Evolutionary conservation across 306 rosid species (phyloP).

Genomic region (Pterocarpus macrocarpus): DNA sequence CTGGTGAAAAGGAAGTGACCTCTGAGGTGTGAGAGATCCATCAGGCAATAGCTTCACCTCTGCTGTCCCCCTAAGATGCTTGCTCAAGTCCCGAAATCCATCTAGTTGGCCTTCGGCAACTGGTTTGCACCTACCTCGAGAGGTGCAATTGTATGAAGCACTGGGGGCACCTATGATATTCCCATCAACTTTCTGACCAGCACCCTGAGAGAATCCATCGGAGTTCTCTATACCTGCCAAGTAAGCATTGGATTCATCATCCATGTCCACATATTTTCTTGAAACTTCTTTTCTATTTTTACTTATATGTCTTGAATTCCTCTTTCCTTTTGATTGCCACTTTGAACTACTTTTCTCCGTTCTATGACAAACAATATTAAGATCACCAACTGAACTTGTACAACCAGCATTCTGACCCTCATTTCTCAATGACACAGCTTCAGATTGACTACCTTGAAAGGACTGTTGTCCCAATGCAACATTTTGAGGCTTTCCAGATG

Average conservation of each 20-base stretch:
- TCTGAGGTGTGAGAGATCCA: slow-evolving; percentile 54
- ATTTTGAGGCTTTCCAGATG: slow-evolving; percentile 57
- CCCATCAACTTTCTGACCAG: slow-evolving; percentile 56
- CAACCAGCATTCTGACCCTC: slow-evolving; percentile 32
- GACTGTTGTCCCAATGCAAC: slow-evolving; percentile 58
- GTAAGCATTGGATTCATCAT: slow-evolving; percentile 55
- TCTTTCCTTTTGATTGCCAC: slow-evolving; percentile 86
- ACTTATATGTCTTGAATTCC: slow-evolving; percentile 70
- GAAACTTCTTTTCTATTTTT: slow-evolving; percentile 61
- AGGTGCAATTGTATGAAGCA: slow-evolving; percentile 46
- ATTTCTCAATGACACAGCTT: slow-evolving; percentile 52
- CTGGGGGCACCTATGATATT: slow-evolving; percentile 41
- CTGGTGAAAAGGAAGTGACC: slow-evolving; percentile 71
- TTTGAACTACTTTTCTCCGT: slow-evolving; percentile 69
- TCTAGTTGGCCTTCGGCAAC: slow-evolving; percentile 52
- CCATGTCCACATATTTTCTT: slow-evolving; percentile 58
- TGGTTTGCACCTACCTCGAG: slow-evolving; percentile 51
- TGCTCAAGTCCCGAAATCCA: slow-evolving; percentile 50
- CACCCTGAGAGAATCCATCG: slow-evolving; percentile 48
- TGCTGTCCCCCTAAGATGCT: slow-evolving; percentile 41
- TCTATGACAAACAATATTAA: slow-evolving; percentile 15
- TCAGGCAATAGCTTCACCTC: slow-evolving; percentile 58
- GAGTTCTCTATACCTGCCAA: slow-evolving; percentile 48
- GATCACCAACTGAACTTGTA: no score
- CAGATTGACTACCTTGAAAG: slow-evolving; percentile 57